phyloP scores from a whole-genome alignment of 116 monocot species.

The Posidonia oceanica region DNA sequence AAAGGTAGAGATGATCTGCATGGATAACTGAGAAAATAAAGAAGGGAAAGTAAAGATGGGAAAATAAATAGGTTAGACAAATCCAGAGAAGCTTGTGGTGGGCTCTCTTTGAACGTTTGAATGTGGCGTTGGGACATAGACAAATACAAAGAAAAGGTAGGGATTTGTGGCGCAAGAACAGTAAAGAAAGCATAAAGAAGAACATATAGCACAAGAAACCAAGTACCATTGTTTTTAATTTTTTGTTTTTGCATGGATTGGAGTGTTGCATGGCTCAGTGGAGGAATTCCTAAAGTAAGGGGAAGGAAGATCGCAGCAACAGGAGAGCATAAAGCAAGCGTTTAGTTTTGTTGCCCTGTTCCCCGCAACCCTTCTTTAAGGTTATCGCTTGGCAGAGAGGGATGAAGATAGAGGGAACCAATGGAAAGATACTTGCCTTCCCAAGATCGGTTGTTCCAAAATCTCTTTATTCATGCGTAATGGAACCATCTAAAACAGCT shows the following conservation, averaged over 20 bases:
- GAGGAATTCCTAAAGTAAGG: conserved; percentile 7
- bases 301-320: not conserved
- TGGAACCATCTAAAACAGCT: conserved; percentile 46
- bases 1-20: conserved; percentile 4
- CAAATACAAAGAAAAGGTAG: not conserved
- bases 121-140: not conserved
- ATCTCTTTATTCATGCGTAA: conserved; percentile 17
- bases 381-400: not conserved
- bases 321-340: not conserved
- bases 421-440: conserved; percentile 16
- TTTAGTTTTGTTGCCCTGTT: not conserved
- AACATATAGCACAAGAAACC: conserved; percentile 5
- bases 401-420: conserved; percentile 4
- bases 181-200: conserved; percentile 5
- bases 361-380: conserved; percentile 7
- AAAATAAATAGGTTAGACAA: not conserved
- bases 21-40: conserved; percentile 9
- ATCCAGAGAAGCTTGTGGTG: conserved; percentile 11
- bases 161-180: not conserved
- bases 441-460: conserved; percentile 11
- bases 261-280: not conserved
- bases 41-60: not conserved
- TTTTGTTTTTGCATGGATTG: not conserved
- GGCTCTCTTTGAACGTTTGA: conserved; percentile 14
- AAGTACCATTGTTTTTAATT: not conserved